Evolutionary conservation across 164 flowering plant genomes (phyloP), one percentile per base, ranked within the genome.

Genomic region (Houttuynia cordata): DNA sequence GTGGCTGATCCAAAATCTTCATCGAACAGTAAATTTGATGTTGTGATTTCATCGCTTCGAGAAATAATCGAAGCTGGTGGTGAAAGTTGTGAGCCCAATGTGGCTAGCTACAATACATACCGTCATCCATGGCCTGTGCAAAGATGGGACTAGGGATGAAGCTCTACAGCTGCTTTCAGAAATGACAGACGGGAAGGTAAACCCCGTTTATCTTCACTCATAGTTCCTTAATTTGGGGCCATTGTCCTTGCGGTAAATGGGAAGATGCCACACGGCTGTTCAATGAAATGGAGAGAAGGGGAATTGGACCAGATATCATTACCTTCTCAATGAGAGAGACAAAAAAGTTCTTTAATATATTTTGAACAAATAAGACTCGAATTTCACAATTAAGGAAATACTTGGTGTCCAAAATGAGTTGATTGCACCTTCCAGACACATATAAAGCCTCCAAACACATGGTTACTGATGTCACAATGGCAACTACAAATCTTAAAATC

Each of bases 41-140:
- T 30, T 6, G 6, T 30, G 37, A 6, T 6, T 30, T 30, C 37
- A 30, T 30, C 6, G 37, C 37, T 30, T 30, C 37, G 6, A 6
- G 6, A 30, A 2, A 30, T 30, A 30, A 30, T 2, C 37, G 6
- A 30, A 30, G 37, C 37, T 30, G 37, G 37, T 30, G 37, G 37
- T 30, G 37, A 30, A 30, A 30, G 90, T 3, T 87, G 89, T 74
- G 71, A 70, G 62, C 95, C 95, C 6, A 89, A 84, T 80, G 84
- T 87, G 50, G 93, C 85, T 41, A 87, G 96, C 0, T 87, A 74
- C 61, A 92, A 92, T 58, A 92, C 98, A 30, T 30, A 30, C 2
- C 0, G 49, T 92, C 65, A 76, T 87, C 41, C 84, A 83, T 80
- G 88, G 73, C 0, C 70, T 77, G 56, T 79, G 91, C 66, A 88